Conservation (phyloP, 2,329 filamentous ascomycete species). For the Aureobasidium musti region DNA sequence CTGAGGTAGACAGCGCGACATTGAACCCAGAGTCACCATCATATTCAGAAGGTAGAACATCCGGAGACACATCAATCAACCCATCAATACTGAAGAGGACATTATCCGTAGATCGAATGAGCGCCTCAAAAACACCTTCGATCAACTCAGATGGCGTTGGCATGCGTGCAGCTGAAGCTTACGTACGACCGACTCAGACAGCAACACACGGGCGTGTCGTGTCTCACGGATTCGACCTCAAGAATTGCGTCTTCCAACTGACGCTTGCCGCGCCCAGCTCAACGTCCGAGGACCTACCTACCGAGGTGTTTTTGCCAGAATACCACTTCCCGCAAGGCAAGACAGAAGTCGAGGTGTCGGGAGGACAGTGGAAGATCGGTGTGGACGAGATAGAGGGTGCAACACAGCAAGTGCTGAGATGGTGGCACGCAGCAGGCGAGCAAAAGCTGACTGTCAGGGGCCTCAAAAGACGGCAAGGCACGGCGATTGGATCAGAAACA, state of each 20-base stretch:
- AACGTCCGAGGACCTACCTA: conserved; percentile 67
- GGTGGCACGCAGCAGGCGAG: conserved; percentile 90
- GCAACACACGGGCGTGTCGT: conserved; percentile 70
- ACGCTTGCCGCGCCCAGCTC: conserved; percentile 63
- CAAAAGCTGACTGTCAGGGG: conserved; percentile 79
- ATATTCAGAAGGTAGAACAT: conserved; percentile 57
- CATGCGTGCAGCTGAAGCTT: conserved; percentile 89
- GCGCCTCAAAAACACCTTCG: conserved; percentile 30
- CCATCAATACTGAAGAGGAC: conserved; percentile 75
- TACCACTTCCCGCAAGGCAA: conserved; percentile 84
- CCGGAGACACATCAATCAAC: conserved; percentile 61
- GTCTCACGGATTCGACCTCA: conserved; percentile 78
- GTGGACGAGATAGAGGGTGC: conserved; percentile 65
- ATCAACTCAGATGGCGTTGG: conserved; percentile 61
- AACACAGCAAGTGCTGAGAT: conserved; percentile 71
- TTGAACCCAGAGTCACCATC: conserved; percentile 54
- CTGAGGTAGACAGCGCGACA: conserved; percentile 50
- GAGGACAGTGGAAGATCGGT: conserved; percentile 87
- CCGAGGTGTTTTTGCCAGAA: conserved; percentile 81
- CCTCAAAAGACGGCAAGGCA: conserved; percentile 60
- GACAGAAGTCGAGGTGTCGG: conserved; percentile 72
- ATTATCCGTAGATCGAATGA: conserved; percentile 60
- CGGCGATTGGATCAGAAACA: conserved; percentile 49
- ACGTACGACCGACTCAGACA: conserved; percentile 80
- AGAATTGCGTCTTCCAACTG: conserved; percentile 74